phyloP scores from a whole-genome alignment of 2,329 filamentous ascomycete genomes.

The Penicillium expansum region DNA sequence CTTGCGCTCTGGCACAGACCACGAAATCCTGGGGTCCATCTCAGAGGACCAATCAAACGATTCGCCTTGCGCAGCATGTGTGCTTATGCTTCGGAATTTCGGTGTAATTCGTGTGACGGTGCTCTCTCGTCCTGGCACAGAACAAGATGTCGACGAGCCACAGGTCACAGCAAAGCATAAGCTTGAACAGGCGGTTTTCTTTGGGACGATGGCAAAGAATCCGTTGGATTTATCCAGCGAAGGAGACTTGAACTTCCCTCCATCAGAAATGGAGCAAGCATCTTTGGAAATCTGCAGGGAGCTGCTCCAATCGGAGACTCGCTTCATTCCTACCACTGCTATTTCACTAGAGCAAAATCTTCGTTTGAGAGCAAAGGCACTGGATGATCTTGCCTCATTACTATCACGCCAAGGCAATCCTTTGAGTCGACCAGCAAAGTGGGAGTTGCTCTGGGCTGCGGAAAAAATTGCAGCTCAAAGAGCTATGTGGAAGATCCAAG shows the following conservation, averaged over 20 bases:
- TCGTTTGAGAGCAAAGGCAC: conserved; percentile 65
- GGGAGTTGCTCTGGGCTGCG: conserved; percentile 81
- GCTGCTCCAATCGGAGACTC: conserved; percentile 73
- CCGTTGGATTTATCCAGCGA: conserved; percentile 79
- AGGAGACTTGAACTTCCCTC: conserved; percentile 63
- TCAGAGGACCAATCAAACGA: conserved; percentile 46
- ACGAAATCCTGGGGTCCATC: conserved; percentile 51
- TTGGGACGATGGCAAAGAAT: conserved; percentile 75
- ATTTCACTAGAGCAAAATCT: conserved; percentile 81
- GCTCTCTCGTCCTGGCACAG: conserved; percentile 31
- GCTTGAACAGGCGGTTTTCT: conserved; percentile 93
- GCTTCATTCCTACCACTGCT: conserved; percentile 69
- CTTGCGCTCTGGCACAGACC: conserved; percentile 57
- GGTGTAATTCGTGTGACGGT: conserved; percentile 57
- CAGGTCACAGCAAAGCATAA: conserved; percentile 79
- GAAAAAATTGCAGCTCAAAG: conserved; percentile 83
- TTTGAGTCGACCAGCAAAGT: conserved; percentile 67
- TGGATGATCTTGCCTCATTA: conserved; percentile 72
- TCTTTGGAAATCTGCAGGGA: conserved; percentile 76
- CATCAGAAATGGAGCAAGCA: conserved; percentile 70
- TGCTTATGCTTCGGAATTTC: conserved; percentile 57
- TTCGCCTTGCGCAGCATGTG: conserved; percentile 41
- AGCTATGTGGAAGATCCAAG: conserved; percentile 77
- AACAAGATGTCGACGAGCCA: conserved; percentile 49
- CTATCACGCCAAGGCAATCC: conserved; percentile 62